Base-by-base conservation (phyloP, 2,329 filamentous ascomycete genomes). In the Cordyceps cicadae region DNA sequence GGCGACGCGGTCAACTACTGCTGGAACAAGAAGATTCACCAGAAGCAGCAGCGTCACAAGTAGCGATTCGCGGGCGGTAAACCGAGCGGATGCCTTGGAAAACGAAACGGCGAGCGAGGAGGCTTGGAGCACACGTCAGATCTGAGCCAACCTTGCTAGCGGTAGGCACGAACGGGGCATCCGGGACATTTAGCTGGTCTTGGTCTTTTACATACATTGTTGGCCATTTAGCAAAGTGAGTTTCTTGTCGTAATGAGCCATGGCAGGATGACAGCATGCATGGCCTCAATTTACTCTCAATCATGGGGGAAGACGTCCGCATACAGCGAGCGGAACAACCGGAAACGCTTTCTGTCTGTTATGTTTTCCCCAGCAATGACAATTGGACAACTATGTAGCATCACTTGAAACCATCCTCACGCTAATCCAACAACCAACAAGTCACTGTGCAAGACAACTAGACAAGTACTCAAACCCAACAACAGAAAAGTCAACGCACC, bases 1-100 rank as follows among this genome's bases (percentile, higher is more conserved):
- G 66, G 66, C 8, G 68, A 74, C 3, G 79, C 80, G 4, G 77
- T 83, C 59, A 75, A 82, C 64, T 64, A 68, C 45, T 81, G 79
- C 68, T 83, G 80, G 79, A 67, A 70, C 45, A 72, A 74, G 19
- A 81, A 81, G 67, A 73, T 67, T 37, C 75, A 72, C 57, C 69
- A 70, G 57, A 71, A 70, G 63, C 68, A 70, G 63, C 68, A 63
- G 59, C 68, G 64, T 56, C 67, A 54, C 24, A 59, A 48, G 24
- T 62, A 29, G 7, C 5, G 51, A 55, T 29, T 5, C n/a, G n/a
- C 29, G 19, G 29, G 43, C n/a, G 7, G 9, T 15, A 48, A 48
- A n/a, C n/a, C 24, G 24, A 7, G 19, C 5, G 9, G 7, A 32
- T 7, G 8, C 6, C 3, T 21, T 56, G 9, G 11, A 34, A n/a